phyloP scores from a whole-genome alignment of 306 rosid species.

The Lathyrus tuberosus region DNA sequence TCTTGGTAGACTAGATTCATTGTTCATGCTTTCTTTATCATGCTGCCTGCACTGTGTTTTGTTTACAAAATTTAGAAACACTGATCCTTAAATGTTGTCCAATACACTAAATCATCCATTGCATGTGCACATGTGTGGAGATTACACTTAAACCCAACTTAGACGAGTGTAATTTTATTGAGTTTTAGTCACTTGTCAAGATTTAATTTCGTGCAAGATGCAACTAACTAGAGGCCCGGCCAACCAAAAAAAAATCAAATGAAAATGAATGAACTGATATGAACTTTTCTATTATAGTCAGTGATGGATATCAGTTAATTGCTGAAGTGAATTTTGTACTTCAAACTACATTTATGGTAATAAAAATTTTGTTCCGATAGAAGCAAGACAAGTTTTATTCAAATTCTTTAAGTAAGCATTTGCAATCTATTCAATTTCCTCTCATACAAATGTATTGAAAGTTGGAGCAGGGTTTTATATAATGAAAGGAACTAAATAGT shows the following conservation, averaged over 20 bases:
- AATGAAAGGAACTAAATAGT: no score
- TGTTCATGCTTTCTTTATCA: conserved; percentile 26
- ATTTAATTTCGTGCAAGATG: conserved; percentile 15
- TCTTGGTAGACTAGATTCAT: conserved; percentile 26
- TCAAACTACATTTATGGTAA: not conserved
- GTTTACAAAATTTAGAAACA: conserved; percentile 16
- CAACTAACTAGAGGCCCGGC: not conserved
- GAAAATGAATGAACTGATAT: conserved; percentile 19
- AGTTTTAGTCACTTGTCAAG: conserved; percentile 21
- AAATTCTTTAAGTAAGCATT: no score
- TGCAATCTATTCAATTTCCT: no score
- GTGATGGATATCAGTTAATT: conserved; percentile 18
- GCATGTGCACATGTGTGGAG: conserved; percentile 12
- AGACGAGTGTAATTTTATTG: conserved; percentile 11
- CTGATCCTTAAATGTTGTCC: conserved; percentile 1
- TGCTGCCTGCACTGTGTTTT: conserved; percentile 6
- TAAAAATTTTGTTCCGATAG: no score
- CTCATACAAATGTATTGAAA: no score
- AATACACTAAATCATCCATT: conserved; percentile 4
- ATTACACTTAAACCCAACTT: not conserved
- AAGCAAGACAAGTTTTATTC: no score
- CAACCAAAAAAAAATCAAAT: conserved; percentile 7
- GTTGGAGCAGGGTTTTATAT: no score
- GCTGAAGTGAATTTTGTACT: conserved; percentile 26
- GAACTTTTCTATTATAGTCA: conserved; percentile 19